A percentile compares a stretch with the other conserved stretches of the same genome.
phyloP scores from a whole-genome alignment of 2,329 filamentous ascomycete genomes.

The Cordyceps tenuipes region DNA sequence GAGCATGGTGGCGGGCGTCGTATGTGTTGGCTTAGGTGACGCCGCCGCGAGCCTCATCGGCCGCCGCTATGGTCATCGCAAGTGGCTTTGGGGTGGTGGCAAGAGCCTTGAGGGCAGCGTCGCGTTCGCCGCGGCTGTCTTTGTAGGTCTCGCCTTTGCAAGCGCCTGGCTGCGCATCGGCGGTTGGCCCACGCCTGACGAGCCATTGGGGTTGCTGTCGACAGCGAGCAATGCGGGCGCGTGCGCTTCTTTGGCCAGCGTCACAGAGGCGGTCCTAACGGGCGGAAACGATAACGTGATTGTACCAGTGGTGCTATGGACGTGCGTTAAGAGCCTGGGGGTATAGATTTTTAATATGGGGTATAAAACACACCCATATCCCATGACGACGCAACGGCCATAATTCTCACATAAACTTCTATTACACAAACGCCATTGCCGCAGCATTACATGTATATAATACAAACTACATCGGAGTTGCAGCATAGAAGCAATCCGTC shows the following conservation, averaged over 20 bases:
- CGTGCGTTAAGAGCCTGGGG: constrained; percentile 72
- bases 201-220: constrained; percentile 28
- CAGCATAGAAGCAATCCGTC: neutral
- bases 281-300: constrained; percentile 98
- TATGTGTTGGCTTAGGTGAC: constrained; percentile 93
- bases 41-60: constrained; percentile 88
- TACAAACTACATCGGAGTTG: neutral
- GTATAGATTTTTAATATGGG: constrained; percentile 28
- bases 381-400: neutral
- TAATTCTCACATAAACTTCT: neutral
- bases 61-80: constrained; percentile 72
- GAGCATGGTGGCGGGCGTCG: constrained; percentile 83
- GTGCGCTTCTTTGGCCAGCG: constrained; percentile 72
- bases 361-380: neutral
- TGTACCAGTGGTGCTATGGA: constrained; percentile 87
- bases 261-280: constrained; percentile 91
- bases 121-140: constrained; percentile 77
- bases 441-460: neutral
- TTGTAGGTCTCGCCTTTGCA: constrained; percentile 60
- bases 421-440: neutral
- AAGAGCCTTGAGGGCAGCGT: constrained; percentile 86
- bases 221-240: constrained; percentile 57
- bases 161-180: constrained; percentile 69
- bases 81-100: constrained; percentile 95
- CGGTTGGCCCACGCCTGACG: constrained; percentile 54